Base-by-base conservation (phyloP, 345 rosid species). In the Anacardium occidentale region DNA sequence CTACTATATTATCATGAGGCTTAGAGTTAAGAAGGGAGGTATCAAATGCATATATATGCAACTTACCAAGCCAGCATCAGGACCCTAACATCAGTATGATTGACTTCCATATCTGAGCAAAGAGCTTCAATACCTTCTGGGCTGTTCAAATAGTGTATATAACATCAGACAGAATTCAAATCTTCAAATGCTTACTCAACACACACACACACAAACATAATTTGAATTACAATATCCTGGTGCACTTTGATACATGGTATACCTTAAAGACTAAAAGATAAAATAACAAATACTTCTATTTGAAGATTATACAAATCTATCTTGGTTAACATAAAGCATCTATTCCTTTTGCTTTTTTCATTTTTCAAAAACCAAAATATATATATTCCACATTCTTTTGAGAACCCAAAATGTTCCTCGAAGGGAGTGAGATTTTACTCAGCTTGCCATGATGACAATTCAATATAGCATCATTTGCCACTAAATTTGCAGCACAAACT, bases 61-160 rank as follows among this genome's bases (percentile, higher is more conserved):
- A 78, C 87, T 81, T 83, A 95, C 97, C 99, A 95, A 75, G 99
- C 99, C 75, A 95, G 91, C 97, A 95, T 91, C 87, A 95, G 85
- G 84, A 95, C 87, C 78, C 98, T 86, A 72, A 92, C 90, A 83
- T 95, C 98, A 50, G 98, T 91, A 77, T 90, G 94, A 77, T 85
- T 86, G 52, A 92, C 96, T 76, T 95, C 91, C 85, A 92, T 73
- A 79, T 92, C 89, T 48, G 91, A 86, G 80, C 99, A 95, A 44
- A 95, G 86, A 80, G 76, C 64, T 81, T 92, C 99, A 32, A 95
- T 95, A 73, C 96, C 97, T 83, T 92, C 99, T 54, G 99, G 99
- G 72, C 99, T 95, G 96, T 79, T 76, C 51, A 83, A 64, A 71
- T 20, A 17, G 56, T 10, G 61, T 26, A 48, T 21, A 48, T 40